Evolutionary conservation across 2,329 filamentous ascomycete species (phyloP).

Genomic region (Ophidiomyces ophidiicola): DNA sequence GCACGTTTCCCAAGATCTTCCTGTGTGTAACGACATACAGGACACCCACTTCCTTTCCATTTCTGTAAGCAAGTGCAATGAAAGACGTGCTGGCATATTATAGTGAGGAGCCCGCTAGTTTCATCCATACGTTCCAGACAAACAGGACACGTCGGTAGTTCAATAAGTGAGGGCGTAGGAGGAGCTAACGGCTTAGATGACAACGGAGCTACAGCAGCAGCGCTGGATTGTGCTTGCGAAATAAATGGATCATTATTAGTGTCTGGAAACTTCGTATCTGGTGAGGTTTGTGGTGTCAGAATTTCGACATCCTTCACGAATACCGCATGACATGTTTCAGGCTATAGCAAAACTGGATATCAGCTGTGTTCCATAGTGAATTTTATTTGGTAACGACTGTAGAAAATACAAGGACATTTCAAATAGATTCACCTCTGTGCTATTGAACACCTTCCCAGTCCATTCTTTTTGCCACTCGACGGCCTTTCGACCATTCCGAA

Average conservation of each 20-base stretch:
- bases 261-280: conserved; percentile 44
- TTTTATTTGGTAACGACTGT: conserved; percentile 12
- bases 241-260: conserved; percentile 51
- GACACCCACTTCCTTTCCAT: conserved; percentile 88
- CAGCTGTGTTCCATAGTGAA: not conserved
- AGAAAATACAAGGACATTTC: not conserved
- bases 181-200: conserved; percentile 53
- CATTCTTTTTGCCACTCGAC: conserved; percentile 71
- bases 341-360: conserved; percentile 39
- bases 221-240: conserved; percentile 22
- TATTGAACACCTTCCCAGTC: conserved; percentile 88
- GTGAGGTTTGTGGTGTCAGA: conserved; percentile 24
- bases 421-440: conserved; percentile 58
- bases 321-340: conserved; percentile 87
- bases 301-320: conserved; percentile 90
- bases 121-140: conserved; percentile 98
- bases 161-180: conserved; percentile 72
- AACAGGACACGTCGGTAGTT: conserved; percentile 89
- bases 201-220: conserved; percentile 34
- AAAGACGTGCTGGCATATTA: conserved; percentile 94
- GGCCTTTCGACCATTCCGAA: conserved; percentile 61
- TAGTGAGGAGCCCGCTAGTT: conserved; percentile 85
- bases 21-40: conserved; percentile 83
- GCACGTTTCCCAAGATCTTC: conserved; percentile 38
- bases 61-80: conserved; percentile 93